phyloP scores from a whole-genome alignment of 2,329 filamentous ascomycete species.

The Trichophyton benhamiae region DNA sequence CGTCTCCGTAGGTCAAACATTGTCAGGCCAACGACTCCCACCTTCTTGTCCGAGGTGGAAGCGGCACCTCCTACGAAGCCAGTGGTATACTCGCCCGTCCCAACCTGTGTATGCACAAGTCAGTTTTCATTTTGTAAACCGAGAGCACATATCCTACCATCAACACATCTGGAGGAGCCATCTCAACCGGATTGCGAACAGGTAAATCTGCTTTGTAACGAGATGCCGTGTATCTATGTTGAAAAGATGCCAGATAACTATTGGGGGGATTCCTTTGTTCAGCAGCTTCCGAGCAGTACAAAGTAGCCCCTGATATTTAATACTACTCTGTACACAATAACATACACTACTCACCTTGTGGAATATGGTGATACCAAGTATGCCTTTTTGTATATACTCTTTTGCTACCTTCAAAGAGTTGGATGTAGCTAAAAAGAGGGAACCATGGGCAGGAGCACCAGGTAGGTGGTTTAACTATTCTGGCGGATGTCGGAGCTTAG shows the following conservation, averaged over 20 bases:
- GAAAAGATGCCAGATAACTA: background rate
- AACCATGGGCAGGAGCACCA: background rate
- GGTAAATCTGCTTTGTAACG: background rate
- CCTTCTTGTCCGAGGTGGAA: slow-evolving; percentile 87
- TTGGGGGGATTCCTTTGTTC: background rate
- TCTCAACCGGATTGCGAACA: background rate
- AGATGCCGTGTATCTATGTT: background rate
- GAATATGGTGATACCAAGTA: too few species aligned
- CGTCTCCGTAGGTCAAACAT: slow-evolving; percentile 78
- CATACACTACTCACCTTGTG: too few species aligned
- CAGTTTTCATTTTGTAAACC: background rate
- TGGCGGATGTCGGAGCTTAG: background rate
- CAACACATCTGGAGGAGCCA: slow-evolving; percentile 48
- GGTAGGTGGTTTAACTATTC: background rate
- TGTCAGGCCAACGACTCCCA: slow-evolving; percentile 81
- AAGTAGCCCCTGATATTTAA: background rate
- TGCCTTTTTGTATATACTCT: too few species aligned
- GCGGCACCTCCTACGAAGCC: slow-evolving; percentile 77
- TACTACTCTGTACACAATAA: too few species aligned
- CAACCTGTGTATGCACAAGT: slow-evolving; percentile 44
- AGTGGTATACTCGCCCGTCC: slow-evolving; percentile 93
- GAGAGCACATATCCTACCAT: slow-evolving; percentile 41
- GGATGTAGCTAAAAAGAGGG: too few species aligned
- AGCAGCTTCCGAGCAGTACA: background rate
- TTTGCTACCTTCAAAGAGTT: too few species aligned